These are phyloP conservation scores for Benincasa hispida DNA, from an alignment of 306 rosid species.

Conservation along the genomic window DNA sequence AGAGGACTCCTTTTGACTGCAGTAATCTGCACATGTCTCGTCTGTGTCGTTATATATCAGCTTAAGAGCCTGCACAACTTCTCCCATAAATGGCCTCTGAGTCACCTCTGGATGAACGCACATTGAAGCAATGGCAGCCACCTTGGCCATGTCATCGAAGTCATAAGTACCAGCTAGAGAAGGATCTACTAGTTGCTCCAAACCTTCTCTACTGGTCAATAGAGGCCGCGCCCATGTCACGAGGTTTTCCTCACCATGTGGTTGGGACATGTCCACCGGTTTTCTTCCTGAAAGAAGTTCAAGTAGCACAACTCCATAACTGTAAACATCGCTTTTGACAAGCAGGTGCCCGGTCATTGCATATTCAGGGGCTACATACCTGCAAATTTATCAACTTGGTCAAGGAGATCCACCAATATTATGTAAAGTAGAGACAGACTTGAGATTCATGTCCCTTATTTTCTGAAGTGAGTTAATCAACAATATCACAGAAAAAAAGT, in stretches of 20 bases:
- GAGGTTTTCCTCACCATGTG: conserved; percentile 71
- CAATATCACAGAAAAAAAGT: background rate
- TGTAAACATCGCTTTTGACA: conserved; percentile 93
- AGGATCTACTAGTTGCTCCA: conserved; percentile 77
- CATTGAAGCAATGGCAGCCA: conserved; percentile 92
- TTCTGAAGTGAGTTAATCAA: background rate
- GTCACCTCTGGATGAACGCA: conserved; percentile 82
- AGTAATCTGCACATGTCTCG: conserved; percentile 65
- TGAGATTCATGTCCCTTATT: background rate
- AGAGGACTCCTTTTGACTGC: conserved; percentile 60
- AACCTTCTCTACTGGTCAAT: conserved; percentile 60
- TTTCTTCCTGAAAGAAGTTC: conserved; percentile 91
- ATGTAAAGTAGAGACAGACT: background rate
- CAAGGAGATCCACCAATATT: background rate
- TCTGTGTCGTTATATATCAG: conserved; percentile 63
- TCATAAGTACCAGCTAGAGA: conserved; percentile 65
- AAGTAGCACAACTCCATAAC: conserved; percentile 92
- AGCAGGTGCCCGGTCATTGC: conserved; percentile 98
- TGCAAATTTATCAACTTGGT: conserved; percentile 21
- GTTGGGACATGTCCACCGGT: conserved; percentile 88
- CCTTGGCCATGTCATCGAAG: conserved; percentile 81
- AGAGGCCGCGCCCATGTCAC: conserved; percentile 89
- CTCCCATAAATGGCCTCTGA: conserved; percentile 93
- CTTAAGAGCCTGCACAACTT: conserved; percentile 96
- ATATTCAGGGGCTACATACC: conserved; percentile 97